These are phyloP conservation scores for Lenwebbia sp. DNA, from an alignment of 345 rosid species.

Conservation along the genomic window DNA sequence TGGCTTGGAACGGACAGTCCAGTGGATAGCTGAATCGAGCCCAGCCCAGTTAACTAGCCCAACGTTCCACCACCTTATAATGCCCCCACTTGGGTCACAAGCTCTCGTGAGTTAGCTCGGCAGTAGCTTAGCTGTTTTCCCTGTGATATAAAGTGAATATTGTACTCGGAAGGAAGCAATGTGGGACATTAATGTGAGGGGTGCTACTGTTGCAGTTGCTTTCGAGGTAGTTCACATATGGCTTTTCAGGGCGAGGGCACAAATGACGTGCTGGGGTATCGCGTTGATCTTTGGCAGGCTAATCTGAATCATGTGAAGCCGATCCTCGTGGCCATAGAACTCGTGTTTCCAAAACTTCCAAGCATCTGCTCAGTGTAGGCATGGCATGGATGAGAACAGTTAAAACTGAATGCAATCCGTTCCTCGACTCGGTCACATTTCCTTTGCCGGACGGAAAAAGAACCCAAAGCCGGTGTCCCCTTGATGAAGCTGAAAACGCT, in stretches of 20 bases:
- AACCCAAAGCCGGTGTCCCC: not conserved
- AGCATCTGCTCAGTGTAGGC: not conserved
- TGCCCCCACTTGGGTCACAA: constrained; percentile 15
- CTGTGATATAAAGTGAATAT: fast-evolving
- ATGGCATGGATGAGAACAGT: not conserved
- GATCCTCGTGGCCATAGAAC: not conserved
- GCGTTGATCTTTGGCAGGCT: not conserved
- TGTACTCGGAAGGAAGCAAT: fast-evolving
- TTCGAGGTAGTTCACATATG: not conserved
- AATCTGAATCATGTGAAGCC: not conserved
- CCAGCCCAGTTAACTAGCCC: not conserved
- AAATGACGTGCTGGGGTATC: not conserved
- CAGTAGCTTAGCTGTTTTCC: fast-evolving
- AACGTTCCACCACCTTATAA: not conserved
- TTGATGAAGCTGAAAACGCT: not conserved
- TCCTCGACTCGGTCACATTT: not conserved
- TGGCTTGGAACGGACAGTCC: constrained; percentile 26
- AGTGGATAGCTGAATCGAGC: not conserved
- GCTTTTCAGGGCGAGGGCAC: not conserved
- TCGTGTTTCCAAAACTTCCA: not conserved
- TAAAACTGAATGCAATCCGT: not conserved
- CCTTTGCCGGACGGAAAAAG: not conserved
- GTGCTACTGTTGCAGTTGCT: not conserved
- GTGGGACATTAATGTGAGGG: not conserved
- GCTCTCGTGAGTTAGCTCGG: constrained; percentile 11